phyloP scores from a whole-genome alignment of 306 rosid genomes.

The Purshia tridentata region DNA sequence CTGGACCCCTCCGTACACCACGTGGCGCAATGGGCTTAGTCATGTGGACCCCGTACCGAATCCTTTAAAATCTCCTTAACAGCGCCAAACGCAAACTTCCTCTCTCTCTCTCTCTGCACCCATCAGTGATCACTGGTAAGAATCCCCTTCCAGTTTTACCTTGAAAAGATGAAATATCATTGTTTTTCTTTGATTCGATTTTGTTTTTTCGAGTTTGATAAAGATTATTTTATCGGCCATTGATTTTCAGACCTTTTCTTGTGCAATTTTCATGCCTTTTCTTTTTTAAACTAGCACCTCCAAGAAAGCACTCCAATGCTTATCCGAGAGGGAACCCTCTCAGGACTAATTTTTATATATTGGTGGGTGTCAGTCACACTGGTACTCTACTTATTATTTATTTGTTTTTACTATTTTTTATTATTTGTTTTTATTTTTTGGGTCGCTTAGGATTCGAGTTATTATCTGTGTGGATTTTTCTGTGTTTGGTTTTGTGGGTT shows the following conservation, averaged over 20 bases:
- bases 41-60: slow-evolving; percentile 35
- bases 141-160: not conserved
- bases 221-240: not conserved
- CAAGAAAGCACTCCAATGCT: not conserved
- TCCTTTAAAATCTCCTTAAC: slow-evolving; percentile 25
- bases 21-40: not conserved
- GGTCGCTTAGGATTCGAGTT: not conserved
- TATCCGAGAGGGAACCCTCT: not conserved
- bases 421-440: too few species aligned
- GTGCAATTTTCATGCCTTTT: not conserved
- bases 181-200: not conserved
- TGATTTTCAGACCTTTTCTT: not conserved
- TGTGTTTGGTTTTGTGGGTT: not conserved
- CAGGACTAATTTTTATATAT: not conserved
- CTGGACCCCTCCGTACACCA: not conserved
- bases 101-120: not conserved
- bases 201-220: not conserved
- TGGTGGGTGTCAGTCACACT: not conserved
- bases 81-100: slow-evolving; percentile 29
- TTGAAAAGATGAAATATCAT: not conserved
- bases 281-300: not conserved
- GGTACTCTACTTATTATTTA: not conserved
- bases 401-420: not conserved
- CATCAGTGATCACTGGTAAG: slow-evolving; percentile 10
- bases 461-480: too few species aligned